Percentiles rank a stretch among this genome's conserved stretches.
phyloP scores from a whole-genome alignment of 108 stramenopile genomes.

The Seminavis robusta region DNA sequence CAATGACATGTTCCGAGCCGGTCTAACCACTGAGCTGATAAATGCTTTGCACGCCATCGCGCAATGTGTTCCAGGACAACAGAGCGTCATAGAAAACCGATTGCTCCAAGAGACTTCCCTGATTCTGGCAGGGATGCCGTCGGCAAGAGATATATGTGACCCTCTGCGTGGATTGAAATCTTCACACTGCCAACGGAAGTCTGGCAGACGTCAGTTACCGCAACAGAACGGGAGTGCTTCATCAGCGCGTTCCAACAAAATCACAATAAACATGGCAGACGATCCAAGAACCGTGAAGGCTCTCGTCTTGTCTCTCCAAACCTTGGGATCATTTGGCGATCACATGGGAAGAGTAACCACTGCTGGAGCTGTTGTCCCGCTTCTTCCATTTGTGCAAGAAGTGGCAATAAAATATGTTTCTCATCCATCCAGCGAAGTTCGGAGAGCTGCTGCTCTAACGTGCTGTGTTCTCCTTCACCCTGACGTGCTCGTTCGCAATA shows the following conservation, averaged over 20 bases:
- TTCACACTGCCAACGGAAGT: neutral
- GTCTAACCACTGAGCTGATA: conserved; percentile 85
- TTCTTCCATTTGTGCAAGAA: conserved; percentile 85
- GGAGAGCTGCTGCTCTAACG: conserved; percentile 78
- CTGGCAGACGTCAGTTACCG: conserved; percentile 3
- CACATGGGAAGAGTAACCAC: conserved; percentile 48
- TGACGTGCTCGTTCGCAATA: conserved; percentile 25
- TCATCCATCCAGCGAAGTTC: conserved; percentile 73
- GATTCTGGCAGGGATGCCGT: conserved; percentile 67
- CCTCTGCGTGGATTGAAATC: conserved; percentile 17
- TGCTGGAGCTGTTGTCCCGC: conserved; percentile 52
- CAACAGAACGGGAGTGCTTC: too few relatives aligned
- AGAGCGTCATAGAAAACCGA: conserved; percentile 69
- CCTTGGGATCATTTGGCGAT: conserved; percentile 82
- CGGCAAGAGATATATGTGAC: conserved; percentile 44
- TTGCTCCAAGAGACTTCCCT: conserved; percentile 83
- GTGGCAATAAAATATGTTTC: conserved; percentile 70
- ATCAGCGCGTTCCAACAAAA: too few relatives aligned
- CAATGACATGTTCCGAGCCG: conserved; percentile 89
- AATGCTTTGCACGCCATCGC: conserved; percentile 83
- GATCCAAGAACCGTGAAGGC: conserved; percentile 47
- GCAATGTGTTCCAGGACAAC: conserved; percentile 62
- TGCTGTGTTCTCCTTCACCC: conserved; percentile 83
- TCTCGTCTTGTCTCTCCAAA: conserved; percentile 80
- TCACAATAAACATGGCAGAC: conserved; percentile 49